These are phyloP conservation scores for Plasmodium inui DNA, from an alignment of 169 alveolate genomes.

Conservation along the genomic window DNA sequence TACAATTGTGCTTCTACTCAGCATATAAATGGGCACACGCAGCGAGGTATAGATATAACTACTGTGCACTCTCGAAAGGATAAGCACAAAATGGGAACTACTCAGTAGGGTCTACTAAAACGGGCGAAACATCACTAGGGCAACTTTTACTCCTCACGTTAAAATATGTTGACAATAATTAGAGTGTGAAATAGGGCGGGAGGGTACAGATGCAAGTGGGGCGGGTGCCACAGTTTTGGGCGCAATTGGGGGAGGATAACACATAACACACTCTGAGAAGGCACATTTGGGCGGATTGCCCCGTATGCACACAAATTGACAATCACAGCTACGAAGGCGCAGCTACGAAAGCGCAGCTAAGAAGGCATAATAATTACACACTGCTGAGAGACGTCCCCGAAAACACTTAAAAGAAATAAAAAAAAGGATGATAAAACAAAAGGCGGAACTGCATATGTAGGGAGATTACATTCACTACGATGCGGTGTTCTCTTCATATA, in stretches of 20 bases:
- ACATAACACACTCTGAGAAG: too few relatives aligned
- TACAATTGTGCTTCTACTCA: background rate
- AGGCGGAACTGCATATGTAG: background rate
- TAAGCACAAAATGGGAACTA: too few relatives aligned
- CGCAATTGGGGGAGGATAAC: too few relatives aligned
- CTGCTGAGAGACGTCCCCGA: too few relatives aligned
- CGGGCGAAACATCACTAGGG: background rate
- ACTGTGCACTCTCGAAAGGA: too few relatives aligned
- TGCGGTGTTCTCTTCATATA: too few relatives aligned
- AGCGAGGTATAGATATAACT: background rate
- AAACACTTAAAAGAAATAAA: background rate
- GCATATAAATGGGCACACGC: background rate
- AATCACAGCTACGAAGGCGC: too few relatives aligned
- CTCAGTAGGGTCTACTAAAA: background rate
- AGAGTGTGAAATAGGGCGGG: background rate
- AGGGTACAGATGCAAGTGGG: background rate
- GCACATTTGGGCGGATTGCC: too few relatives aligned
- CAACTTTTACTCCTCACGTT: background rate
- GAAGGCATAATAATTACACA: background rate
- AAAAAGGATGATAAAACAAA: background rate
- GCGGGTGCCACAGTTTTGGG: background rate
- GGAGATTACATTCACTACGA: background rate
- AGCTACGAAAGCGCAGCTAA: background rate
- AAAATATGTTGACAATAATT: constrained; percentile 13
- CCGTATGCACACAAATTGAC: too few relatives aligned